Evolutionary conservation across 306 rosid species (phyloP).

Genomic region (Cucurbita pepo): DNA sequence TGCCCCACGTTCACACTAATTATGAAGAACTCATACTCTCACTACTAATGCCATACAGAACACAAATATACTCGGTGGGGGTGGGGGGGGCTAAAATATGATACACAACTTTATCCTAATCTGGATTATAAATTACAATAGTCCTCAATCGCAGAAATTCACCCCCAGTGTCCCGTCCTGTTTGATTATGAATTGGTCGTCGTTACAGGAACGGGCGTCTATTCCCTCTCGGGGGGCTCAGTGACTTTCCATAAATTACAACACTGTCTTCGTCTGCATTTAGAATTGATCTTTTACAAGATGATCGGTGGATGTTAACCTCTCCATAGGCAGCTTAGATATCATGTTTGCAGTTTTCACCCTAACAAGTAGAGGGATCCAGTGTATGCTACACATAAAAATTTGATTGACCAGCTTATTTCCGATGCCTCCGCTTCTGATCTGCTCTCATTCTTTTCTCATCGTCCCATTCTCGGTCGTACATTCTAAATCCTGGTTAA

Average conservation of each 20-base stretch:
- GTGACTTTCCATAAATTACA: background rate
- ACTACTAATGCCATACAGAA: background rate
- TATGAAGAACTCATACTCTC: background rate
- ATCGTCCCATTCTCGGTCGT: slow-evolving; percentile 89
- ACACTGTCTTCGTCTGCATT: background rate
- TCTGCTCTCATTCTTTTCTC: slow-evolving; percentile 91
- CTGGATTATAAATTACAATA: background rate
- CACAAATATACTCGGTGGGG: background rate
- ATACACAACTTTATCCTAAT: background rate
- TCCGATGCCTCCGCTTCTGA: slow-evolving; percentile 87
- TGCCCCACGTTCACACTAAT: background rate
- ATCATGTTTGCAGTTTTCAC: background rate
- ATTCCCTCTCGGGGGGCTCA: background rate
- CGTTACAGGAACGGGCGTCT: background rate
- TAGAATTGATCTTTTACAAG: background rate
- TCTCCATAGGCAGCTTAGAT: background rate
- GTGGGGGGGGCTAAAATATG: background rate
- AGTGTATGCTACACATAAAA: background rate
- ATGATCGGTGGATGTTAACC: background rate
- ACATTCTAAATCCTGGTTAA: slow-evolving; percentile 47
- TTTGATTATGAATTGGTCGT: background rate
- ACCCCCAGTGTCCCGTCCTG: background rate
- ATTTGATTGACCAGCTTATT: slow-evolving; percentile 16
- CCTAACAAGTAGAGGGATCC: background rate
- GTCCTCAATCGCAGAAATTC: background rate